Conservation (phyloP, 176 grass and related monocot species). For the Pontederia crassipes region DNA sequence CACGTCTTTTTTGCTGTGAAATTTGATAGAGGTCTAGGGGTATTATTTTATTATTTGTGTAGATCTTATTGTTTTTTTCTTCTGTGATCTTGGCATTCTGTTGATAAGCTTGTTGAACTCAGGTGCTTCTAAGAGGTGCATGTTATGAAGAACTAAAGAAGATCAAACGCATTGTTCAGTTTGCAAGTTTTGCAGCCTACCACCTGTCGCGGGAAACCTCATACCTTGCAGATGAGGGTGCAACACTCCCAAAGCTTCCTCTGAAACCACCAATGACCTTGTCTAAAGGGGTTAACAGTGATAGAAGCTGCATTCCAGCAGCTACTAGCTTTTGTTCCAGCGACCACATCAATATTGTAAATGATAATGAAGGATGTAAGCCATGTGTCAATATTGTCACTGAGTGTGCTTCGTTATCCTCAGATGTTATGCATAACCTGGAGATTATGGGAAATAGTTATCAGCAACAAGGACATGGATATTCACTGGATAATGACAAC, state of each 20-base stretch:
- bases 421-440: not conserved
- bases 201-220: slow-evolving; percentile 68
- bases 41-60: not conserved
- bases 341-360: slow-evolving; percentile 22
- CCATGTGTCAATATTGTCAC: slow-evolving; percentile 19
- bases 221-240: slow-evolving; percentile 77
- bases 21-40: too few species aligned
- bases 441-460: not conserved
- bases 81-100: not conserved
- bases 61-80: not conserved
- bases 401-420: slow-evolving; percentile 20
- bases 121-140: slow-evolving; percentile 63
- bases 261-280: slow-evolving; percentile 15
- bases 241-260: slow-evolving; percentile 39
- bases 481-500: slow-evolving; percentile 7
- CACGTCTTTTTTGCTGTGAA: too few species aligned
- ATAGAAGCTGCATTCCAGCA: slow-evolving; percentile 10
- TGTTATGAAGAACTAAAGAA: slow-evolving; percentile 66
- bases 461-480: not conserved
- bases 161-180: slow-evolving; percentile 49
- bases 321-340: slow-evolving; percentile 13
- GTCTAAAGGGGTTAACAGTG: slow-evolving; percentile 17
- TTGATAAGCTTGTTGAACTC: not conserved
- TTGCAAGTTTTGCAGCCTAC: slow-evolving; percentile 77
- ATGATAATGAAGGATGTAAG: slow-evolving; percentile 27